phyloP scores from a whole-genome alignment of 2,329 filamentous ascomycete species.

The Ophiostoma perfectum region DNA sequence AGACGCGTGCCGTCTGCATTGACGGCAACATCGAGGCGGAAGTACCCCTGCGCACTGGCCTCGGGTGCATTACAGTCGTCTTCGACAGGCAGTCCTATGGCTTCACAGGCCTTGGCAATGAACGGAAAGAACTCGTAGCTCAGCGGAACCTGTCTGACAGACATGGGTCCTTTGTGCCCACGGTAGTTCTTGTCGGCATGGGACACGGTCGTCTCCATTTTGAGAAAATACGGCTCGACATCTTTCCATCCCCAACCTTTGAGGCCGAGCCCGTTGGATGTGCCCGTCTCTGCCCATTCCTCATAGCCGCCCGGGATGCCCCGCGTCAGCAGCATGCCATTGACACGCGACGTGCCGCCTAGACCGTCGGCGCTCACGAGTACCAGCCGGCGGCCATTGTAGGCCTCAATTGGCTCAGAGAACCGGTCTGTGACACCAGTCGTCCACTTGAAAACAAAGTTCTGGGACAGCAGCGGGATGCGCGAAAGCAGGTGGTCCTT shows the following conservation, averaged over 20 bases:
- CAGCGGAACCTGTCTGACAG: neutral
- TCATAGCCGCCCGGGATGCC: constrained; percentile 32
- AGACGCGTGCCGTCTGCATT: constrained; percentile 28
- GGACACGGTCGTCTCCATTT: constrained; percentile 30
- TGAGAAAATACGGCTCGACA: constrained; percentile 34
- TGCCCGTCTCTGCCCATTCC: constrained; percentile 29
- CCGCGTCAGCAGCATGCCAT: constrained; percentile 33
- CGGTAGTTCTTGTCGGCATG: constrained; percentile 26
- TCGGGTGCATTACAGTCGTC: constrained; percentile 31
- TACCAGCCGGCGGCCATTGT: constrained; percentile 24
- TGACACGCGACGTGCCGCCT: constrained; percentile 34
- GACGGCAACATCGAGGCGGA: constrained; percentile 31
- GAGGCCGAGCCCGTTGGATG: constrained; percentile 27
- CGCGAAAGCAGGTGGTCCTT: constrained; percentile 31
- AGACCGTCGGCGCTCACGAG: constrained; percentile 32
- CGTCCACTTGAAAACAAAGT: constrained; percentile 26
- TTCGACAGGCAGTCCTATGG: constrained; percentile 30
- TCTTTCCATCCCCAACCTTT: constrained; percentile 34
- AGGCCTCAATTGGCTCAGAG: constrained; percentile 30
- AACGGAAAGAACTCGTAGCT: constrained; percentile 25
- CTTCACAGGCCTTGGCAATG: constrained; percentile 28
- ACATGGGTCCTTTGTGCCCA: constrained; percentile 28
- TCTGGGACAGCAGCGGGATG: constrained; percentile 33
- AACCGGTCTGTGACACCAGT: constrained; percentile 29
- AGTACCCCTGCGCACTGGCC: constrained; percentile 31